phyloP scores from a whole-genome alignment of 306 rosid genomes.

The Crotalaria pallida region DNA sequence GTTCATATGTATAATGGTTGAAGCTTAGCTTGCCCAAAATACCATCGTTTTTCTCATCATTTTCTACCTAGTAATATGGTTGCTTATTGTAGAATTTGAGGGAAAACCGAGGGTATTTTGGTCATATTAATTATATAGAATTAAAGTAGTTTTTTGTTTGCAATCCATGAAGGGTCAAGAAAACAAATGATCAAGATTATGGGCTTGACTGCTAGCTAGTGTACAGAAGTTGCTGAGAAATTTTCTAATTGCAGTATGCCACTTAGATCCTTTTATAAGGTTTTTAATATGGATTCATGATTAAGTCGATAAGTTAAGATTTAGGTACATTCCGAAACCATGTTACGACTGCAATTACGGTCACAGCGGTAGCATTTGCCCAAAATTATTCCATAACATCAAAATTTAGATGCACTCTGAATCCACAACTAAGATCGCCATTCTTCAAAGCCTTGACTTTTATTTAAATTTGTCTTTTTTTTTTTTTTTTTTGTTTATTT shows the following conservation, averaged over 20 bases:
- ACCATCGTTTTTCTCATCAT: slow-evolving; percentile 64
- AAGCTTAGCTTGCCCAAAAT: slow-evolving; percentile 39
- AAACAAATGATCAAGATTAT: slow-evolving; percentile 17
- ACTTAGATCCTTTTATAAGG: slow-evolving; percentile 19
- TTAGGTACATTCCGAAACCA: too few relatives aligned
- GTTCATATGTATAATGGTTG: slow-evolving; percentile 19
- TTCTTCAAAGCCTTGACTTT: too few relatives aligned
- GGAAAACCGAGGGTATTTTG: slow-evolving; percentile 82
- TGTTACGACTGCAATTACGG: too few relatives aligned
- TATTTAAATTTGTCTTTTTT: not conserved
- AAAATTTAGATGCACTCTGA: too few relatives aligned
- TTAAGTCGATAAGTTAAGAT: too few relatives aligned
- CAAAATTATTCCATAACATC: too few relatives aligned
- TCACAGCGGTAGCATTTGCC: too few relatives aligned
- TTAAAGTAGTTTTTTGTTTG: not conserved
- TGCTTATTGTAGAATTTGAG: slow-evolving; percentile 18
- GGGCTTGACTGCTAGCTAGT: too few relatives aligned
- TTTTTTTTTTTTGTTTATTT: not conserved
- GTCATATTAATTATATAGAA: slow-evolving; percentile 17
- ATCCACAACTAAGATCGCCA: too few relatives aligned
- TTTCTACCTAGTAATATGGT: not conserved
- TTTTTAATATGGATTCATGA: too few relatives aligned
- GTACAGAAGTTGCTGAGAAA: slow-evolving; percentile 27
- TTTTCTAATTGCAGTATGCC: slow-evolving; percentile 13
- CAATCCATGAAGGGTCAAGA: not conserved